phyloP scores from a whole-genome alignment of 2,329 filamentous ascomycete species.

The Cytospora leucostoma region DNA sequence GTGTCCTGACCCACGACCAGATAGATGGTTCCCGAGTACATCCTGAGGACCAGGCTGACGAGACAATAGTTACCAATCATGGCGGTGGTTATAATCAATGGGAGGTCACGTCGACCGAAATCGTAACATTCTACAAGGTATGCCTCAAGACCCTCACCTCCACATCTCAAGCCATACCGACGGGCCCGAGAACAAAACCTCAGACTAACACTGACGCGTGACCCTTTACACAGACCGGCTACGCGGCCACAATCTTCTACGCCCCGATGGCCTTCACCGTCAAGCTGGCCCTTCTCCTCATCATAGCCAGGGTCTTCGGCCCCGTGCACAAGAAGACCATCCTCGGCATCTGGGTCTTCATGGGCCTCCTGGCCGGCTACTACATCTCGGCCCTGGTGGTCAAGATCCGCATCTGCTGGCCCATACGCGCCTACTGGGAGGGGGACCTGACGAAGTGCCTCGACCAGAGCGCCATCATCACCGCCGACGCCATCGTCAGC shows the following conservation, averaged over 20 bases:
- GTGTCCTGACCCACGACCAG: neutral
- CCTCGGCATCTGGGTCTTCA: slow-evolving; percentile 42
- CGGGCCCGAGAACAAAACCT: too few species aligned
- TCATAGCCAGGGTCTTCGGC: slow-evolving; percentile 46
- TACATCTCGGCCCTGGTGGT: slow-evolving; percentile 45
- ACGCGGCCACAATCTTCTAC: slow-evolving; percentile 48
- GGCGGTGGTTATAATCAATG: slow-evolving; percentile 41
- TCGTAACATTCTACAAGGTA: slow-evolving; percentile 41
- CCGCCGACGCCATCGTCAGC: slow-evolving; percentile 33
- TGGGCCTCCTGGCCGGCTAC: slow-evolving; percentile 42
- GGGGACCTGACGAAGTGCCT: slow-evolving; percentile 37
- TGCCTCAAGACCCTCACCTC: neutral
- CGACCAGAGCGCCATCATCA: slow-evolving; percentile 39
- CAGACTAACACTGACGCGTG: neutral
- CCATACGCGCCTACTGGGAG: slow-evolving; percentile 45
- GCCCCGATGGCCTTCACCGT: slow-evolving; percentile 46
- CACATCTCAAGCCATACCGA: neutral
- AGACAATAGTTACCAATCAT: slow-evolving; percentile 32
- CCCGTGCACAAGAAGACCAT: slow-evolving; percentile 42
- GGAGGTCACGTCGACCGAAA: slow-evolving; percentile 36
- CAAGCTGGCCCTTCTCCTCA: slow-evolving; percentile 47
- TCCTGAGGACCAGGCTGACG: neutral
- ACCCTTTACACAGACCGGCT: slow-evolving; percentile 37
- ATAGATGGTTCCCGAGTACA: neutral
- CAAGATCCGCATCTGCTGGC: slow-evolving; percentile 45